A percentile compares a stretch with the other conserved stretches of the same genome.
phyloP scores from a whole-genome alignment of 495 filamentous ascomycete species.

The Aspergillus asperescens region DNA sequence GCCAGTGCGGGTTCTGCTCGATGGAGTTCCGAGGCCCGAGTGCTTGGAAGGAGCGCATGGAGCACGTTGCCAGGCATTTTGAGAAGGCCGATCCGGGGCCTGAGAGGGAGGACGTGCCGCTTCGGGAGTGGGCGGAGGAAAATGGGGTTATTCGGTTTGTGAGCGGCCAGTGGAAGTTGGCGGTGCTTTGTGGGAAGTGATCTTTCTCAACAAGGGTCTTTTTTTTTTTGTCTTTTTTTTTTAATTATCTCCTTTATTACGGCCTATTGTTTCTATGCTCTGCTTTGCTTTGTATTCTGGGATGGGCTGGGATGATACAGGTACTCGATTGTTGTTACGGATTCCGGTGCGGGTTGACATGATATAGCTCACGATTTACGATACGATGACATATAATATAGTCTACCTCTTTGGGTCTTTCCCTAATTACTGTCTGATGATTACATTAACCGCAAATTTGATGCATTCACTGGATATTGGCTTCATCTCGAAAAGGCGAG shows the following conservation, averaged over 20 bases:
- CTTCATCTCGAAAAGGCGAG: no score
- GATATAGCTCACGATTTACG: no score
- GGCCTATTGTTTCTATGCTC: no score
- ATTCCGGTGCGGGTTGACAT: no score
- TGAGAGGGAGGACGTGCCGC: constrained; percentile 39
- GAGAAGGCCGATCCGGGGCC: constrained; percentile 45
- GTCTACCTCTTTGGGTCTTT: no score
- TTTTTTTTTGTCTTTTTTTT: not conserved
- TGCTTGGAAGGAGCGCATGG: constrained; percentile 81
- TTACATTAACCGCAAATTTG: no score
- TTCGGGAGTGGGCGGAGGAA: constrained; percentile 49
- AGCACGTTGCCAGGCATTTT: constrained; percentile 82
- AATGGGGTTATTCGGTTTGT: constrained; percentile 37
- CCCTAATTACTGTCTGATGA: no score
- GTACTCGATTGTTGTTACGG: no score
- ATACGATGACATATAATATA: no score
- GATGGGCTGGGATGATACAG: no score
- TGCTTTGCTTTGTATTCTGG: no score
- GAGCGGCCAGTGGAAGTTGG: constrained; percentile 13
- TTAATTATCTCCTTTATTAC: not conserved
- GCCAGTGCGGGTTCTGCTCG: constrained; percentile 65
- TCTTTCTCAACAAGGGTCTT: not conserved
- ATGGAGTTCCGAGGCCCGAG: constrained; percentile 53
- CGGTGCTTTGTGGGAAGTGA: constrained; percentile 10
- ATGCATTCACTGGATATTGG: no score